Base-by-base conservation (phyloP, 139 green algal species). In the Chlorella sorokiniana region DNA sequence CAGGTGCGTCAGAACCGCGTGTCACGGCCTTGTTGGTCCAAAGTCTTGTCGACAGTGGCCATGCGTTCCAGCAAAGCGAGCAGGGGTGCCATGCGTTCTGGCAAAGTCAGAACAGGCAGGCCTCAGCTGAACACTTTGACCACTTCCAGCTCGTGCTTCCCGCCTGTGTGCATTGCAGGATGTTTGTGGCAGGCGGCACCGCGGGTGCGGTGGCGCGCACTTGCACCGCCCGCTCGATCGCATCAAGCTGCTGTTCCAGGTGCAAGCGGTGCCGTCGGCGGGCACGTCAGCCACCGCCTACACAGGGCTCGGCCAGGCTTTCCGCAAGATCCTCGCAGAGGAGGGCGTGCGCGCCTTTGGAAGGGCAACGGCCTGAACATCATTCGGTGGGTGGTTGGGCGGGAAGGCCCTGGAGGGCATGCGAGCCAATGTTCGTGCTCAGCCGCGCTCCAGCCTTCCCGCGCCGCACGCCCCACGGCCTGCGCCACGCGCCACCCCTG, bases 171-270 rank as follows among this genome's bases (percentile, higher is more conserved):
- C n/a, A n/a, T 6, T 63, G 63, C 77, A 82, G 83, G 22, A 87
- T 87, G 83, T 87, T 87, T 37, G 27, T 95, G 14, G 90, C 92
- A 3, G 93, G 93, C 8, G 93, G 93, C 10, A 35, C 86, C 1
- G 94, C 93, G 8, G 93, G 93, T 33, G 91, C 91, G 3, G 67
- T 91, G 38, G 92, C 93, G 0, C 74, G 93, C 8, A 97, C 93
- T 33, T 78, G 76, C 27, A 91, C 91, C 1, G 93, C 93, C 93
- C 93, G 2, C 62, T 97, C 1, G 93, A 97, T 81, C 85, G 96
- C n/a, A 97, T 98, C 83, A 99, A 99, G 87, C 89, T 99, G 51
- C 88, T 99, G 27, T 97, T 98, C 70, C 95, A 98, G 86, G 31
- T 76, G 45, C 80, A 91, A 76, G 80, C 85, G 23, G 74, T 95